phyloP scores from a whole-genome alignment of 305 asterid species.

The Euphrasia arctica region DNA sequence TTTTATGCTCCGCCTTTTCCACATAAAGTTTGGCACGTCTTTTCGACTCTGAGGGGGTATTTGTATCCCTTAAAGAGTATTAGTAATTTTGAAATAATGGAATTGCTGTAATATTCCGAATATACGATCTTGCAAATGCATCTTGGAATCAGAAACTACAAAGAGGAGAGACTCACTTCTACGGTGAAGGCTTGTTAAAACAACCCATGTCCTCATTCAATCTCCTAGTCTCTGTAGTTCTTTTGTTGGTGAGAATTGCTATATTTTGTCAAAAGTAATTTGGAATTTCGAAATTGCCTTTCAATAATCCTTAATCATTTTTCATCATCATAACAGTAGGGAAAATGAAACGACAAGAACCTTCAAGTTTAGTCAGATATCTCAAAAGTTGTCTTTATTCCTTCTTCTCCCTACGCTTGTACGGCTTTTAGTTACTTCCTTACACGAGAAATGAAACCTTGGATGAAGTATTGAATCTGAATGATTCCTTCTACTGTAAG shows the following conservation, averaged over 20 bases:
- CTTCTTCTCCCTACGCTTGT: background rate
- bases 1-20: background rate
- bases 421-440: background rate
- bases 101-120: no score
- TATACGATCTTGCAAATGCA: background rate
- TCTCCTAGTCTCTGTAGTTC: background rate
- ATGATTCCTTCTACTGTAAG: background rate
- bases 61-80: no score
- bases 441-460: background rate
- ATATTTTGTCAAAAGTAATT: no score
- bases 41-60: background rate
- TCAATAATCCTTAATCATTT: background rate
- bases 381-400: background rate
- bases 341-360: background rate
- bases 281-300: no score
- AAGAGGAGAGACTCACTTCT: background rate
- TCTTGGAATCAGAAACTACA: background rate
- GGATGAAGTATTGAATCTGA: background rate
- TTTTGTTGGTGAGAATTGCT: background rate
- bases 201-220: background rate
- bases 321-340: background rate
- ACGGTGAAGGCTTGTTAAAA: background rate
- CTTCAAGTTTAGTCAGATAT: background rate
- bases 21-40: no score
- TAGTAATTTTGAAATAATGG: no score